Evolutionary conservation across 2,329 filamentous ascomycete species (phyloP).

Genomic region (Lachnellula occidentalis): DNA sequence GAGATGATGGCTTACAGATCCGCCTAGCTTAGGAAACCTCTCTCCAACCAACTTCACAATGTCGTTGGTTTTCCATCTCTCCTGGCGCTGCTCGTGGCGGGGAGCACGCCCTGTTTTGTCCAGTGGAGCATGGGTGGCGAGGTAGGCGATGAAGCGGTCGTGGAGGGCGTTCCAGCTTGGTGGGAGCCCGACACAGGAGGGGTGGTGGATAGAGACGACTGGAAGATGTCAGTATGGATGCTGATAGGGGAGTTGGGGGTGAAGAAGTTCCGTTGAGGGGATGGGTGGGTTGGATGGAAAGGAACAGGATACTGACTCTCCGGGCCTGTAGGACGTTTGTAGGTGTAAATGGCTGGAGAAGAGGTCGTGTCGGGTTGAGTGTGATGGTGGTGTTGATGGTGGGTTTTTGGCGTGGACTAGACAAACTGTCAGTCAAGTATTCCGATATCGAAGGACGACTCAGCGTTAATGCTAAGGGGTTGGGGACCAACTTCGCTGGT

Average conservation of each 20-base stretch:
- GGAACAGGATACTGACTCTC: not conserved
- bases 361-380: not conserved
- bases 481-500: not conserved
- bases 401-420: no score
- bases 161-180: conserved; percentile 18
- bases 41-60: conserved; percentile 16
- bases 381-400: no score
- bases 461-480: not conserved
- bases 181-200: conserved; percentile 21
- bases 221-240: not conserved
- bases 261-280: not conserved
- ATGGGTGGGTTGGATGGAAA: not conserved
- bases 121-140: conserved; percentile 25
- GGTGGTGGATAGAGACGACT: conserved; percentile 11
- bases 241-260: not conserved
- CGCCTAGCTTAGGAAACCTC: conserved; percentile 18
- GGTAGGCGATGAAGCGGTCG: conserved; percentile 26
- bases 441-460: no score
- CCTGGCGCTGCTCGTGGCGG: conserved; percentile 15
- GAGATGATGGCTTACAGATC: conserved; percentile 14
- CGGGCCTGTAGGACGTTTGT: not conserved
- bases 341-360: not conserved
- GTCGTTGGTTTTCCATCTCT: conserved; percentile 19
- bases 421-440: no score
- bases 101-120: conserved; percentile 17